Evolutionary conservation across 495 filamentous ascomycete genomes (phyloP), one percentile per base, ranked within the genome.

Genomic region (Penicillium daleae): DNA sequence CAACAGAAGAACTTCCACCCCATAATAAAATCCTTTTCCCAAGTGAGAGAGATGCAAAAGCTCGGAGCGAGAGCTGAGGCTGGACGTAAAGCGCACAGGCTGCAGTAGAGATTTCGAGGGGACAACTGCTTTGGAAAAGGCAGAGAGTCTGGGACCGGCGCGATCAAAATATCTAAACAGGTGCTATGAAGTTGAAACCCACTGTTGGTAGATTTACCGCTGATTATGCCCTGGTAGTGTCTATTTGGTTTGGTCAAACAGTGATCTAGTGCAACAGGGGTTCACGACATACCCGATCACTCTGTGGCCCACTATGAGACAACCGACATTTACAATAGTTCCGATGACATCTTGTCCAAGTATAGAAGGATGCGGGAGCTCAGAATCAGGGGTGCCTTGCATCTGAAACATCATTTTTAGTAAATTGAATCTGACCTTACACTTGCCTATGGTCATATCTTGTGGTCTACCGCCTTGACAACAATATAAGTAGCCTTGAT

Each of bases 31-130:
- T 51, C 17, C 46, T 72, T 24, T 74, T 71, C 1, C 62, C 65
- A 21, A 52, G 57, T 4, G 63, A 26, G 15, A 63, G 49, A 21
- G 71, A 53, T 32, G 63, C 53, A 0, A 67, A 32, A 48, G 70
- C 31, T 53, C 67, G 67, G 50, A 64, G 26, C 62, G 69, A 59
- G 46, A 71, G 54, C 4, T 61, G 70, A 10, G 84, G 75, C 44
- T 76, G 69, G 39, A 66, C 67, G 62, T 77, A 84, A 24, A 87
- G 71, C 0, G 74, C 79, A 22, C 67, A 70, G 3, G 78, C 73
- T 12, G 84, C 82, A 2, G 85, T 86, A 0, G 77, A 74, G 27
- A 82, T 58, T 1, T 69, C 71, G 15, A 86, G 73, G 1, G 83
- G 82, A 85, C 82, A 6, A 66, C 71, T 6, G 78, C 83, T 6